Conservation (phyloP, 495 filamentous ascomycete genomes). For the Staphylotrichum tortipilum region DNA sequence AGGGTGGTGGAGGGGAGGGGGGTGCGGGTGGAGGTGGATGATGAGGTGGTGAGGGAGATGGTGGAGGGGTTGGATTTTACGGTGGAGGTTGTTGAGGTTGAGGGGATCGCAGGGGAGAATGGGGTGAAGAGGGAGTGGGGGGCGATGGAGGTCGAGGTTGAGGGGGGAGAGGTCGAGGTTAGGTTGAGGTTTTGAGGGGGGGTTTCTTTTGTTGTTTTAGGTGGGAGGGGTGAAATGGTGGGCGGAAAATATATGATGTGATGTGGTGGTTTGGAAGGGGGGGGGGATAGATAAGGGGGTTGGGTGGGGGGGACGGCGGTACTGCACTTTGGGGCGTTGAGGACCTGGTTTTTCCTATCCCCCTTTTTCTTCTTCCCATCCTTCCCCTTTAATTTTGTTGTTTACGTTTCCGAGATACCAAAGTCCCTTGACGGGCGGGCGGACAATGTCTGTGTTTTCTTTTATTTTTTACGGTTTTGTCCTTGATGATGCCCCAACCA, state of each 20-base stretch:
- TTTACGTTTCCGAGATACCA: too few species aligned
- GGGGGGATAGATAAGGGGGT: neutral
- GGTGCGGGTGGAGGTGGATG: constrained; percentile 77
- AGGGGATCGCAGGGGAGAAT: constrained; percentile 19
- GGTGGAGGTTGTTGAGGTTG: constrained; percentile 41
- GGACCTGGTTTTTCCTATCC: neutral
- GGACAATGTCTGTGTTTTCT: neutral
- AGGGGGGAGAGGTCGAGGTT: constrained; percentile 37
- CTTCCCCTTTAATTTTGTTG: too few species aligned
- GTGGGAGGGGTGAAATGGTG: too few species aligned
- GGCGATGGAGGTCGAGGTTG: constrained; percentile 34
- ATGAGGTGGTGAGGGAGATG: constrained; percentile 80
- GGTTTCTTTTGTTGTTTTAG: too few species aligned
- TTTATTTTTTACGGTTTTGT: neutral
- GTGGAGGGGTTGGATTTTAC: constrained; percentile 86
- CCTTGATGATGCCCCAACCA: too few species aligned
- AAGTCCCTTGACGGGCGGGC: constrained; percentile 12
- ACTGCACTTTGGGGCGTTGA: constrained; percentile 1
- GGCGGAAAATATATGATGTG: too few species aligned
- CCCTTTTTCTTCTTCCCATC: constrained; percentile 9
- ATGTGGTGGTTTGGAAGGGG: neutral
- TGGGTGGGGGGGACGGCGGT: neutral
- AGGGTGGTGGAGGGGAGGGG: constrained; percentile 58
- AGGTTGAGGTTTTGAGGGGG: constrained; percentile 37
- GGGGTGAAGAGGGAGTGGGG: constrained; percentile 44